Conservation (phyloP, 148 eudicot genomes). For the Persicaria maculosa region DNA sequence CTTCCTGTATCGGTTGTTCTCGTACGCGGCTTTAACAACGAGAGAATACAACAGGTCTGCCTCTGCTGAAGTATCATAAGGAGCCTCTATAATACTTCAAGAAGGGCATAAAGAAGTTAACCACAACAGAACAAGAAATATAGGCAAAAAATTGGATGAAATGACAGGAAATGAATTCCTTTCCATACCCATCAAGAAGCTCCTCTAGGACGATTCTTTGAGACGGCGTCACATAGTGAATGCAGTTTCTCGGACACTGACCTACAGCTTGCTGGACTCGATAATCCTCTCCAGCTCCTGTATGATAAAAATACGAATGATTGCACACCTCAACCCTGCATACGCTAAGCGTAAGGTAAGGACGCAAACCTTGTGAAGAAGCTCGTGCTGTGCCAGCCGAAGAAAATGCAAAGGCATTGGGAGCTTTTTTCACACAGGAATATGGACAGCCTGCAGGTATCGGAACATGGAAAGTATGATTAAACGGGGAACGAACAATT, state of each 20-base stretch:
- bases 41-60: conserved; percentile 83
- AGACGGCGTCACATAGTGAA: conserved; percentile 90
- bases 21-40: conserved; percentile 67
- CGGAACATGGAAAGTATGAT: not conserved
- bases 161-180: not conserved
- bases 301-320: not conserved
- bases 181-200: conserved; percentile 62
- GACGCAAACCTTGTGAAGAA: conserved; percentile 63
- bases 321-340: not conserved
- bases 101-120: not conserved
- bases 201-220: conserved; percentile 87
- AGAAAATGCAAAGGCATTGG: conserved; percentile 70
- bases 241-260: conserved; percentile 90
- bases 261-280: conserved; percentile 74
- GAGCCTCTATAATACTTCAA: conserved; percentile 54
- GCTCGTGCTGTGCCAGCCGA: conserved; percentile 68
- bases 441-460: conserved; percentile 69
- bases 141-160: not conserved
- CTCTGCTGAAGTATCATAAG: conserved; percentile 84
- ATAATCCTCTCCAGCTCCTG: conserved; percentile 67
- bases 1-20: conserved; percentile 66
- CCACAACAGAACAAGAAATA: not conserved
- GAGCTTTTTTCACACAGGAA: conserved; percentile 85
- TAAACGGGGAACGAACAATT: not conserved
- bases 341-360: not conserved